These are phyloP conservation scores for Alternaria gaisen DNA, from an alignment of 2,329 filamentous ascomycete species.

Conservation along the genomic window DNA sequence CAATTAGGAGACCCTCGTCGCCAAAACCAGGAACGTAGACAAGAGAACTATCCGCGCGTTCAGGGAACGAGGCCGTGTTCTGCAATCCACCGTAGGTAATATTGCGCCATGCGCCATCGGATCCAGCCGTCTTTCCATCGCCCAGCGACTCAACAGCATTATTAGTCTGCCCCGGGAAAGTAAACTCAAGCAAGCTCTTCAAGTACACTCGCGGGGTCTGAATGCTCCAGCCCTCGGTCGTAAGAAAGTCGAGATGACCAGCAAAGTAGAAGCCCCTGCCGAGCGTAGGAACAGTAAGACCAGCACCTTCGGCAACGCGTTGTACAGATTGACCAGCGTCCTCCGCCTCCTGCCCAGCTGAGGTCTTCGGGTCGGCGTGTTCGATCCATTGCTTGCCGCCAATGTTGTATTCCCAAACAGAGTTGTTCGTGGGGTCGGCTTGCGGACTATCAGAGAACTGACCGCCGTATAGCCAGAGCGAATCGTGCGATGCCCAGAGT, in stretches of 20 bases:
- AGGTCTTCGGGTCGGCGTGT: conserved; percentile 68
- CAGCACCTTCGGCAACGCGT: conserved; percentile 76
- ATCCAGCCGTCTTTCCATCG: conserved; percentile 64
- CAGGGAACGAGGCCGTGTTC: conserved; percentile 71
- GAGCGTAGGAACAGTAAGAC: conserved; percentile 72
- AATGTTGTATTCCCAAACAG: conserved; percentile 76
- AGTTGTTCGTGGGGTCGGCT: conserved; percentile 65
- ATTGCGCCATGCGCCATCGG: conserved; percentile 73
- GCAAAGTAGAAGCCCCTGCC: conserved; percentile 82
- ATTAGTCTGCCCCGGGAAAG: conserved; percentile 74
- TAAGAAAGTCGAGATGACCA: conserved; percentile 74
- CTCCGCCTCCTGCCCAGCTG: conserved; percentile 69
- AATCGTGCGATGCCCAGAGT: conserved; percentile 76
- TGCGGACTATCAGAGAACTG: conserved; percentile 73
- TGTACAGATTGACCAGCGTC: conserved; percentile 66
- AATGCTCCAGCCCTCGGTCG: conserved; percentile 73
- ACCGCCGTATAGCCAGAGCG: conserved; percentile 77
- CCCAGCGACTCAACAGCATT: conserved; percentile 66
- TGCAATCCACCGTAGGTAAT: conserved; percentile 77
- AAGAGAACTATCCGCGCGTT: conserved; percentile 76
- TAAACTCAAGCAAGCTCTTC: conserved; percentile 78
- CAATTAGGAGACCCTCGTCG: conserved; percentile 76
- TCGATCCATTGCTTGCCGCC: conserved; percentile 68
- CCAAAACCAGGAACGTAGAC: conserved; percentile 82
- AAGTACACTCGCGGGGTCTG: conserved; percentile 72